Conservation (phyloP, 2,329 filamentous ascomycete species). For the Fusarium buxicola region DNA sequence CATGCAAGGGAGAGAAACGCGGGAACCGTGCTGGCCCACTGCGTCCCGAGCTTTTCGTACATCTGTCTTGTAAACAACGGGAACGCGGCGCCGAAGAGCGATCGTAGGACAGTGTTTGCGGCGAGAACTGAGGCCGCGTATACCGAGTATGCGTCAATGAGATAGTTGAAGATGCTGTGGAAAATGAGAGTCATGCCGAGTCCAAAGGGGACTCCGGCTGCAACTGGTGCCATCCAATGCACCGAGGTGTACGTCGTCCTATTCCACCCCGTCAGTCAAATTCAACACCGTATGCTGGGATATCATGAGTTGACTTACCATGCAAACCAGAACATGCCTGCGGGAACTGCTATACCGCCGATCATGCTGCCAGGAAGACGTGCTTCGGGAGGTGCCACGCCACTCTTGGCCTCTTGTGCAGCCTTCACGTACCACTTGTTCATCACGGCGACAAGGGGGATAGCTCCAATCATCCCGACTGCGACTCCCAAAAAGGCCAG, state of each 20-base stretch:
- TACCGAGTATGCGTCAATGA: constrained; percentile 78
- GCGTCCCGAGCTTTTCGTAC: constrained; percentile 42
- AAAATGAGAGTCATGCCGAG: constrained; percentile 72
- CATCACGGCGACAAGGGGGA: constrained; percentile 62
- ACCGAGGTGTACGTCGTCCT: constrained; percentile 50
- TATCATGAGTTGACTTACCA: constrained; percentile 57
- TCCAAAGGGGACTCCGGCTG: constrained; percentile 62
- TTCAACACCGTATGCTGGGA: background rate
- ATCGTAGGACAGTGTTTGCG: constrained; percentile 54
- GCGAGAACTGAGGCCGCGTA: constrained; percentile 82
- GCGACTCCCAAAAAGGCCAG: constrained; percentile 74
- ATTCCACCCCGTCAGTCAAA: background rate
- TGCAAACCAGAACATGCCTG: constrained; percentile 74
- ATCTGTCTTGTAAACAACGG: constrained; percentile 44
- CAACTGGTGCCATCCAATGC: constrained; percentile 67
- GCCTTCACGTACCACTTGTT: constrained; percentile 64
- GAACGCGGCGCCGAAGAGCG: constrained; percentile 41
- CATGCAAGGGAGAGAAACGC: constrained; percentile 41
- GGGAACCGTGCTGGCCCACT: constrained; percentile 41
- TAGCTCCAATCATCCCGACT: constrained; percentile 69
- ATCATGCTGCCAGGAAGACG: constrained; percentile 70
- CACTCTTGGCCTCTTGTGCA: constrained; percentile 57
- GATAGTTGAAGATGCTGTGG: constrained; percentile 72
- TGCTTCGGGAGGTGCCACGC: constrained; percentile 71
- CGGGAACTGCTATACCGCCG: constrained; percentile 67